Conservation (phyloP, 179 eudicot genomes). For the Beta corolliflora region DNA sequence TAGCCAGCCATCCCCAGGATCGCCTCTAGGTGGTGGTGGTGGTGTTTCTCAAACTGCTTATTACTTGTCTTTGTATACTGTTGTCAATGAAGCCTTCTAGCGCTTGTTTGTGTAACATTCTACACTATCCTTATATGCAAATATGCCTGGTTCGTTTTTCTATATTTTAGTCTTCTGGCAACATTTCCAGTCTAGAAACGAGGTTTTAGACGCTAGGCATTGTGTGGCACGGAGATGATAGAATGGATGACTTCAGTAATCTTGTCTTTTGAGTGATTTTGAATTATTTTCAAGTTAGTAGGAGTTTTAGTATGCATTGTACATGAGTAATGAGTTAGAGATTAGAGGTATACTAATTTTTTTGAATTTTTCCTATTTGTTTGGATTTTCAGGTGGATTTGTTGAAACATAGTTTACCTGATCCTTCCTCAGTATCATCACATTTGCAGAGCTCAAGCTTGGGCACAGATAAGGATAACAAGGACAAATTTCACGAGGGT, state of each 20-base stretch:
- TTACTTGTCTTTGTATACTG: not conserved
- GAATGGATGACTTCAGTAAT: not conserved
- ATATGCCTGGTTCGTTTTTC: not conserved
- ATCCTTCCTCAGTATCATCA: slow-evolving; percentile 69
- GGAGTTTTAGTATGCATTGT: not conserved
- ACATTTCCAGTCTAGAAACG: not conserved
- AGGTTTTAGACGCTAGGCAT: not conserved
- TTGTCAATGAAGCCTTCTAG: not conserved
- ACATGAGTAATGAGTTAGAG: not conserved
- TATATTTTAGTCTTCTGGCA: not conserved
- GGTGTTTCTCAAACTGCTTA: not conserved
- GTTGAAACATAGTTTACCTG: slow-evolving; percentile 87
- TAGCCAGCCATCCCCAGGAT: not conserved
- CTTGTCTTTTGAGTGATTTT: not conserved
- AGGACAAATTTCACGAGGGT: slow-evolving; percentile 60
- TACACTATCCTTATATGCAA: not conserved
- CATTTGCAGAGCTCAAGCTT: slow-evolving; percentile 60
- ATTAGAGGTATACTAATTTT: not conserved
- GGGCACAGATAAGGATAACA: slow-evolving; percentile 65
- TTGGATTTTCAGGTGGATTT: slow-evolving; percentile 73
- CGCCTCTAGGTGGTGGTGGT: not conserved
- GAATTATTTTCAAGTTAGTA: not conserved
- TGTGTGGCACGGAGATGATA: not conserved
- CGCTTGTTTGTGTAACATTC: not conserved
- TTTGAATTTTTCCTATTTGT: slow-evolving; percentile 7